phyloP scores from a whole-genome alignment of 441 rosid genomes.

The Isatis lusitanica region DNA sequence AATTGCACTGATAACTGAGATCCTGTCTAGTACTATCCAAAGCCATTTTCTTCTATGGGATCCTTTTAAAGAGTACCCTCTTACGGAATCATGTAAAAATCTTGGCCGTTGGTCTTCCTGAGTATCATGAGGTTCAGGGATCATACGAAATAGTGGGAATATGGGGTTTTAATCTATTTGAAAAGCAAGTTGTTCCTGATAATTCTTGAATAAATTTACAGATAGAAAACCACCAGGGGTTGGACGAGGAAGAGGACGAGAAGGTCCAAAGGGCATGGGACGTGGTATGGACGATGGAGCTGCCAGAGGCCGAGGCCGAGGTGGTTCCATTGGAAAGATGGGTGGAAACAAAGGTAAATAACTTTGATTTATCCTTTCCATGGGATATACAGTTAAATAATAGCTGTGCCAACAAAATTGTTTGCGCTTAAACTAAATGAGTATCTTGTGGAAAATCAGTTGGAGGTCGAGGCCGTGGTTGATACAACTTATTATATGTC shows the following conservation, averaged over 20 bases:
- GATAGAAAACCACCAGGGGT: slow-evolving; percentile 15
- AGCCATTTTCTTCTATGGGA: not conserved
- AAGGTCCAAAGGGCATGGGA: slow-evolving; percentile 23
- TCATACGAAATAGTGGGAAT: not conserved
- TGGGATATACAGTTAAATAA: not conserved
- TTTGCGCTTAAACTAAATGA: not conserved
- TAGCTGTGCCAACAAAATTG: not conserved
- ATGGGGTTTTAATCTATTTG: not conserved
- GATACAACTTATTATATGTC: not conserved
- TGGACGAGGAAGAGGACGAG: slow-evolving; percentile 17
- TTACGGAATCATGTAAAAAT: not conserved
- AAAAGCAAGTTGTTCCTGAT: not conserved
- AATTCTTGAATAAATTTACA: not conserved
- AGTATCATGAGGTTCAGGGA: not conserved
- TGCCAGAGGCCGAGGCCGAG: slow-evolving; percentile 11
- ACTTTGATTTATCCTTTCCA: not conserved
- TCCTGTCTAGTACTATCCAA: not conserved
- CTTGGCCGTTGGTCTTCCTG: not conserved
- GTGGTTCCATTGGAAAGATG: slow-evolving; percentile 5
- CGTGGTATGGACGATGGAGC: slow-evolving; percentile 19
- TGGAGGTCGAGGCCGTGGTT: slow-evolving; percentile 16
- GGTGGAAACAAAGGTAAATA: not conserved
- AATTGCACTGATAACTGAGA: not conserved
- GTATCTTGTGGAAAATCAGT: not conserved
- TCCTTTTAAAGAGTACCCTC: not conserved